Conservation (phyloP, 2,329 filamentous ascomycete genomes). For the Fusarium tuaranense region DNA sequence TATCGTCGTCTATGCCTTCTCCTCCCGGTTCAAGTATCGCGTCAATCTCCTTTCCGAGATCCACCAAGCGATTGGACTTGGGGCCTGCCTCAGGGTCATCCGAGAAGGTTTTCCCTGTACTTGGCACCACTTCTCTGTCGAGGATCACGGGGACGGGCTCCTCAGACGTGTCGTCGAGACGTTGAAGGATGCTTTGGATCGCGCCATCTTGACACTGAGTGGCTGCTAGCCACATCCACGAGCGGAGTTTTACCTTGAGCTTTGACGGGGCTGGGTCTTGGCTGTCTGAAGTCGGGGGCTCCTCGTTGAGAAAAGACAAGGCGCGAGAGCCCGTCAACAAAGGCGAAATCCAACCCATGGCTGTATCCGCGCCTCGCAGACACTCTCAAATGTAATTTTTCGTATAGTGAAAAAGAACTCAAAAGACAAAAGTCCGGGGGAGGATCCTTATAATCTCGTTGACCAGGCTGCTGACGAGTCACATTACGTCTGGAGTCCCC, state of each 20-base stretch:
- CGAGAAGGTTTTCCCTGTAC: neutral
- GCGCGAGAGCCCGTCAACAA: neutral
- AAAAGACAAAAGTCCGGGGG: neutral
- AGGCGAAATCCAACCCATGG: neutral
- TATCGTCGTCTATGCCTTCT: neutral
- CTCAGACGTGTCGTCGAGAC: neutral
- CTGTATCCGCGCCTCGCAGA: neutral
- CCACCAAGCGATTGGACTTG: neutral
- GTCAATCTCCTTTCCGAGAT: neutral
- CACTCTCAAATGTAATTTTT: neutral
- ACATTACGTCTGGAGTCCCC: neutral
- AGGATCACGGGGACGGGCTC: neutral
- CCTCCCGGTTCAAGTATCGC: neutral
- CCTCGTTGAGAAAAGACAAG: neutral
- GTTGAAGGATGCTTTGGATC: neutral
- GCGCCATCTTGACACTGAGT: neutral
- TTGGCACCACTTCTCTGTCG: neutral
- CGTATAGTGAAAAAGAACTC: neutral
- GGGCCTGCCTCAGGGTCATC: neutral
- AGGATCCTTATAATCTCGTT: neutral
- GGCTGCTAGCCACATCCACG: neutral
- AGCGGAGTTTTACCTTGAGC: neutral
- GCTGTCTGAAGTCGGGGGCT: neutral
- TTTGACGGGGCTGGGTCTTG: neutral
- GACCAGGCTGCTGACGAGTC: neutral